Evolutionary conservation across 2,329 filamentous ascomycete genomes (phyloP).

Genomic region (Nigrospora osmanthi): DNA sequence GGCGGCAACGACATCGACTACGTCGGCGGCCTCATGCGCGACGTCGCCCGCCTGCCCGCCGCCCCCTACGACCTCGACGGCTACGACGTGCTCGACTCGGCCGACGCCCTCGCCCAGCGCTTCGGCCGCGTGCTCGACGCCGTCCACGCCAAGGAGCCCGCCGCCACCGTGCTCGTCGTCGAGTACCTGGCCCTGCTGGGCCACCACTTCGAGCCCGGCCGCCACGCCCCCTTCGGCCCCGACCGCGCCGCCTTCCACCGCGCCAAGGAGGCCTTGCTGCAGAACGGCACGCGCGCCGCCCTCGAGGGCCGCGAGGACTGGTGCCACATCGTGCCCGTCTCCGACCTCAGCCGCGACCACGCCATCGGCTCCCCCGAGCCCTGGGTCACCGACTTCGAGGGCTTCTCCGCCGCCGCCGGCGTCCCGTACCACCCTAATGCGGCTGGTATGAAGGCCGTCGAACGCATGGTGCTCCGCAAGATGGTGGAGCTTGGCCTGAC

Average conservation of each 20-base stretch:
- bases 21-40: conserved; percentile 21
- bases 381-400: conserved; percentile 21
- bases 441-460: conserved; percentile 20
- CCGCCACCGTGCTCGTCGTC: conserved; percentile 32
- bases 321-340: conserved; percentile 17
- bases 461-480: conserved; percentile 13
- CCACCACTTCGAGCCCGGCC: conserved; percentile 11
- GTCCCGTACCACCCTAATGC: conserved; percentile 19
- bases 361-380: conserved; percentile 17
- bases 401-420: conserved; percentile 12
- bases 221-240: conserved; percentile 16
- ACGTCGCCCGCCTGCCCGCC: background rate
- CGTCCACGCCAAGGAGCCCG: conserved; percentile 27
- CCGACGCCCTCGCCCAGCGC: conserved; percentile 13
- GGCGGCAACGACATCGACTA: conserved; percentile 31
- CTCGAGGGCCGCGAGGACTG: conserved; percentile 14
- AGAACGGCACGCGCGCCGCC: conserved; percentile 15
- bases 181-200: conserved; percentile 27
- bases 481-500: conserved; percentile 14
- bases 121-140: conserved; percentile 16
- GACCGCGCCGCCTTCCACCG: conserved; percentile 17
- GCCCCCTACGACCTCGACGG: background rate
- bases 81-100: conserved; percentile 4
- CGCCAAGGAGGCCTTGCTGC: conserved; percentile 11
- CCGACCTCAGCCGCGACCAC: conserved; percentile 14